phyloP scores from a whole-genome alignment of 1,284 basidiomycete species.

The Volvariella volvacea region DNA sequence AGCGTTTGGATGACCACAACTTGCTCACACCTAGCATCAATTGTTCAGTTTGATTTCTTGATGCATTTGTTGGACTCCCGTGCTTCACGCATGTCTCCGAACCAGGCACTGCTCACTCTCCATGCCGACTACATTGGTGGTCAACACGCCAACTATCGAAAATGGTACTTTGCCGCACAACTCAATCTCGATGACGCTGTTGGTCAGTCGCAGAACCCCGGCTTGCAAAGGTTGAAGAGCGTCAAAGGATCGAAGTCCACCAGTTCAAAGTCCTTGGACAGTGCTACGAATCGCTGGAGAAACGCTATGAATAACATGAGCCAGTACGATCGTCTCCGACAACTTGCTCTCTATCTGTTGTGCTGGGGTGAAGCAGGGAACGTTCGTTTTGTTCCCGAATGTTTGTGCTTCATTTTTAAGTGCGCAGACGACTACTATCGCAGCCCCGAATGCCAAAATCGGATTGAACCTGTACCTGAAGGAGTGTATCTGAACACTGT shows the following conservation, averaged over 20 bases:
- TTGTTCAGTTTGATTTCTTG: constrained; percentile 82
- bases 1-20: constrained; percentile 1
- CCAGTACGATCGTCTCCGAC: constrained; percentile 94
- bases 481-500: constrained; percentile 90
- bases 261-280: constrained; percentile 79
- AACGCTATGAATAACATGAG: constrained; percentile 99
- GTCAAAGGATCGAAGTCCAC: constrained; percentile 47
- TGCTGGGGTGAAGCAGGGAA: constrained; percentile 99
- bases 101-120: constrained; percentile 89
- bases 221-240: constrained; percentile 69
- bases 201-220: constrained; percentile 88
- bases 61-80: constrained; percentile 98
- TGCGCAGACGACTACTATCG: constrained; percentile 99
- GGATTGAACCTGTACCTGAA: constrained; percentile 91
- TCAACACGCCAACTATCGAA: constrained; percentile 93
- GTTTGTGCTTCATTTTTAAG: constrained; percentile 99
- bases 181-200: constrained; percentile 98
- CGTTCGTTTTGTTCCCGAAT: constrained; percentile 97
- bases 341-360: constrained; percentile 93
- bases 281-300: constrained; percentile 89
- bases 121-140: constrained; percentile 99
- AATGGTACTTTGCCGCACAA: constrained; percentile 99
- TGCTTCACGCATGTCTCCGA: constrained; percentile 95
- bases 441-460: constrained; percentile 95
- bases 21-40: constrained; percentile 7